Conservation (phyloP, 2,329 filamentous ascomycete species). For the Cladorrhinum sp. region DNA sequence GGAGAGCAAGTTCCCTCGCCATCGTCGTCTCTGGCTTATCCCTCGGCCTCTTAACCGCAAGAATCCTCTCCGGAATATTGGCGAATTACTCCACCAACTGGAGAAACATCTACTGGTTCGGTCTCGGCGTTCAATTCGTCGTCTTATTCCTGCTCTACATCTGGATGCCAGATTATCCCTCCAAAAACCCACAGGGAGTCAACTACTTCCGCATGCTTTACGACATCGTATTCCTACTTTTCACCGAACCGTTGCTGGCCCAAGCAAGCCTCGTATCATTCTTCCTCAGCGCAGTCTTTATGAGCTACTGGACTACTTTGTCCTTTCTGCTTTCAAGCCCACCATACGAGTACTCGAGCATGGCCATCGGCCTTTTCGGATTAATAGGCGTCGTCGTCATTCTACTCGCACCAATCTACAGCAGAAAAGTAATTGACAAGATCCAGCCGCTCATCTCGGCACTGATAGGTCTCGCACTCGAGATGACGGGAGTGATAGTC, state of each 20-base stretch:
- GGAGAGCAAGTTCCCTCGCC: conserved; percentile 66
- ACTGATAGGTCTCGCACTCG: conserved; percentile 57
- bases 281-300: conserved; percentile 51
- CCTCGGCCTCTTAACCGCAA: conserved; percentile 72
- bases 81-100: conserved; percentile 66
- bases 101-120: conserved; percentile 77
- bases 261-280: conserved; percentile 68
- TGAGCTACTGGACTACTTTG: conserved; percentile 61
- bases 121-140: conserved; percentile 66
- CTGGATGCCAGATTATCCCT: conserved; percentile 79
- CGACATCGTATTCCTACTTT: conserved; percentile 62
- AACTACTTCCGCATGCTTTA: conserved; percentile 65
- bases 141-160: conserved; percentile 64
- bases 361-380: conserved; percentile 74
- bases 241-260: conserved; percentile 64
- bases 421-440: conserved; percentile 65
- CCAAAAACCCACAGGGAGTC: conserved; percentile 63
- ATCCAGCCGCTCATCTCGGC: conserved; percentile 67
- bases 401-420: conserved; percentile 65
- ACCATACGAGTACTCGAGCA: conserved; percentile 65
- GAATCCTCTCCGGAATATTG: conserved; percentile 71
- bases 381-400: conserved; percentile 73
- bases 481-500: conserved; percentile 60
- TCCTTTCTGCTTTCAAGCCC: conserved; percentile 72
- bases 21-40: conserved; percentile 74